Base-by-base conservation (phyloP, 345 rosid genomes). In the Bruguiera parviflora region DNA sequence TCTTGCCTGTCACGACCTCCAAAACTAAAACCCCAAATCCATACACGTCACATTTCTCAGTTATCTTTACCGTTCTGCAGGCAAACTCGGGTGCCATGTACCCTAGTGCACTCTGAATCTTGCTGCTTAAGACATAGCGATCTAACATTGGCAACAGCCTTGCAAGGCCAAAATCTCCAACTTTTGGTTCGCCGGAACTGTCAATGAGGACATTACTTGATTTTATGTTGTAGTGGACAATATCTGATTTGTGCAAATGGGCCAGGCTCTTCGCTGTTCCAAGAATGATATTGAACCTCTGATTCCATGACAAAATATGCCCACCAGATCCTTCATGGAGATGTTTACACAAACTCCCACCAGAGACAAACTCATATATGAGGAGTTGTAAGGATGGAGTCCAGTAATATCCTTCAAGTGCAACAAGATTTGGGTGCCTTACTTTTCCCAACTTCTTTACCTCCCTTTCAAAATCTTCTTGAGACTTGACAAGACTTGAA, bases 71-170 rank as follows among this genome's bases (percentile, higher is more conserved):
- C 0, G 99, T 90, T 65, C 87, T 78, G 71, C 99, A 95, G 8
- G 98, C 97, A 79, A 95, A 92, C 64, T 95, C 99, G 0, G 99
- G 99, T 25, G 99, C 99, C 99, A 92, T 92, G 88, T 95, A 95
- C 67, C 99, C 99, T 29, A 95, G 83, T 0, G 94, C 97, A 66
- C 99, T 92, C 80, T 95, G 99, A 65, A 95, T 87, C 85, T 95
- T 95, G 85, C 97, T 90, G 84, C 99, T 92, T 15, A 95, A 63
- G 7, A 90, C 88, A 22, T 91, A 92, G 33, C 96, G 88, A 75
- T 95, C 99, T 58, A 95, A 81, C 96, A 92, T 90, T 20, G 99
- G 99, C 69, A 95, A 74, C 63, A 95, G 80, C 79, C 97, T 88
- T 5, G 90, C 99, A 21, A 95, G 78, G 70, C 98, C 99, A 61